phyloP scores from a whole-genome alignment of 1,284 basidiomycete species.

The Microbotryomycetes sp. region DNA sequence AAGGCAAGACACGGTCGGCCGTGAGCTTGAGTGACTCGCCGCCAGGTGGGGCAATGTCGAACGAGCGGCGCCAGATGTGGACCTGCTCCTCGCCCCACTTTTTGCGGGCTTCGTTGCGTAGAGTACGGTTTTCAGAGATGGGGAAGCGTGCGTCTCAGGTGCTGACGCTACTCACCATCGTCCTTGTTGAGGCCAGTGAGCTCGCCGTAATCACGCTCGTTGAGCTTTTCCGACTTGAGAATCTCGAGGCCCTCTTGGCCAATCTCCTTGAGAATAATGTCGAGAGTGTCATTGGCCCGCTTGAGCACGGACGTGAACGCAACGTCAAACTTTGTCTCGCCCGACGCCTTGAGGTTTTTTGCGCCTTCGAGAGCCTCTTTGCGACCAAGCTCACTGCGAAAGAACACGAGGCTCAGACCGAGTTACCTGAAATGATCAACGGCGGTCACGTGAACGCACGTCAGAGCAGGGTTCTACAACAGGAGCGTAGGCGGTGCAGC shows the following conservation, averaged over 20 bases:
- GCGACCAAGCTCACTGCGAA: slow-evolving; percentile 27
- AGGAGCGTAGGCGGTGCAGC: neutral
- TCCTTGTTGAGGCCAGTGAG: slow-evolving; percentile 45
- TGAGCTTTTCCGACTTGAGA: slow-evolving; percentile 43
- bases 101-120: slow-evolving; percentile 39
- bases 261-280: slow-evolving; percentile 43
- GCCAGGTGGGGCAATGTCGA: slow-evolving; percentile 43
- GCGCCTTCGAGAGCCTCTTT: slow-evolving; percentile 34
- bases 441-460: neutral
- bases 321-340: slow-evolving; percentile 38
- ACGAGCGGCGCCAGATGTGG: slow-evolving; percentile 39
- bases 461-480: slow-evolving; percentile 30
- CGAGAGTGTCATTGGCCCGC: slow-evolving; percentile 44
- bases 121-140: too few species aligned
- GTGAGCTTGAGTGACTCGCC: slow-evolving; percentile 45
- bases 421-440: too few species aligned
- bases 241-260: slow-evolving; percentile 40
- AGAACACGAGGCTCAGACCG: slow-evolving; percentile 2
- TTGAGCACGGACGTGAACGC: slow-evolving; percentile 45
- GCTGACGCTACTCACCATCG: slow-evolving; percentile 18
- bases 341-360: slow-evolving; percentile 36
- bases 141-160: neutral
- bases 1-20: slow-evolving; percentile 43
- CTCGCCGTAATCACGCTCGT: slow-evolving; percentile 46
- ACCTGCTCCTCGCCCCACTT: slow-evolving; percentile 47